A percentile compares a stretch with the other conserved stretches of the same genome.
phyloP scores from a whole-genome alignment of 2,329 filamentous ascomycete species.

The Diaporthe aspalathi region DNA sequence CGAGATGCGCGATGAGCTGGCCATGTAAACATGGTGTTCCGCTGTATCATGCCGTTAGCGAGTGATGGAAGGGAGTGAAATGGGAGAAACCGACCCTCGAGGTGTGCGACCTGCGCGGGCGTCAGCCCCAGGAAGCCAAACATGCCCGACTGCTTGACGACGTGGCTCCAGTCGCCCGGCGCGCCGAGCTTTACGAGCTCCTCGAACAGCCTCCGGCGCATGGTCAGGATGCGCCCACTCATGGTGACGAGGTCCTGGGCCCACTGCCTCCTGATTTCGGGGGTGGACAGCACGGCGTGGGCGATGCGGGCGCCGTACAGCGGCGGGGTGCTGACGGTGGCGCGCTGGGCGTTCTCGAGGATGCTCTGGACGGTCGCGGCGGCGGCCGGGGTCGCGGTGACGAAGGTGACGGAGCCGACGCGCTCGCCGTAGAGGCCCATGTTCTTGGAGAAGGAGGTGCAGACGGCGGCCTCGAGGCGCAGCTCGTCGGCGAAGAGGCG shows the following conservation, averaged over 20 bases:
- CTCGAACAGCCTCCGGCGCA: slow-evolving; percentile 50
- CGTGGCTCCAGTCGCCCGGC: slow-evolving; percentile 52
- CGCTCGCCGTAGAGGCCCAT: slow-evolving; percentile 59
- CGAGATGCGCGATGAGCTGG: slow-evolving; percentile 52
- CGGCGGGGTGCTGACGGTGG: slow-evolving; percentile 51
- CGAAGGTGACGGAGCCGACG: slow-evolving; percentile 47
- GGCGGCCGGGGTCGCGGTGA: slow-evolving; percentile 40
- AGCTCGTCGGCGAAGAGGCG: slow-evolving; percentile 49
- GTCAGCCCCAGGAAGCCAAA: slow-evolving; percentile 60
- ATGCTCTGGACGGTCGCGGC: slow-evolving; percentile 44
- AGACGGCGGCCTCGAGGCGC: slow-evolving; percentile 63
- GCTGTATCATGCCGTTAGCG: slow-evolving; percentile 42
- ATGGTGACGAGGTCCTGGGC: slow-evolving; percentile 50
- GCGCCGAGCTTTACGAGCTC: slow-evolving; percentile 47
- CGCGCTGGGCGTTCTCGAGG: slow-evolving; percentile 48
- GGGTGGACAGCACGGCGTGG: slow-evolving; percentile 47
- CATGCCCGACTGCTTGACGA: slow-evolving; percentile 54
- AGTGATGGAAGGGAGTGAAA: not conserved
- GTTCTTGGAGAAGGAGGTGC: slow-evolving; percentile 72
- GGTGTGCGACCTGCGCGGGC: slow-evolving; percentile 56
- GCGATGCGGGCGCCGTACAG: slow-evolving; percentile 51
- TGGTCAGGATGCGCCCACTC: slow-evolving; percentile 50
- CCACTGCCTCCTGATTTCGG: slow-evolving; percentile 49
- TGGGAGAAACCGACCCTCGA: slow-evolving; percentile 46
- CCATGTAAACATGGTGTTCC: slow-evolving; percentile 53